Conservation (phyloP, 306 rosid genomes). For the Cyamopsis tetragonoloba region DNA sequence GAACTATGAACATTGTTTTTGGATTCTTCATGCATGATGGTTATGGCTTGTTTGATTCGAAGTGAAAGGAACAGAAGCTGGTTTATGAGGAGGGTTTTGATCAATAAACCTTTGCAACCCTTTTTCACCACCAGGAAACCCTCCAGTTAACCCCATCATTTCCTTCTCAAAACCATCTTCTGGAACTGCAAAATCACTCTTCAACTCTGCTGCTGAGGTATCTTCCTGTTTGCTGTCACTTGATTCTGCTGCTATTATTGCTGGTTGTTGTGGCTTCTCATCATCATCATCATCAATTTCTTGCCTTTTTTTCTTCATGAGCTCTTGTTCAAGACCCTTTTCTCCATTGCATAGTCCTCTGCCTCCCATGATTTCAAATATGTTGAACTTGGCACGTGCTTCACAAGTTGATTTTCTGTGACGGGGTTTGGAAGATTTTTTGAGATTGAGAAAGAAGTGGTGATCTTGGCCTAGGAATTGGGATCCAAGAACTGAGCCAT, state of each 20-base stretch:
- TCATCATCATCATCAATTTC: slow-evolving; percentile 32
- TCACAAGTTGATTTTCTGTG: slow-evolving; percentile 22
- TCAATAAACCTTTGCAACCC: slow-evolving; percentile 68
- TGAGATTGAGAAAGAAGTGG: slow-evolving; percentile 26
- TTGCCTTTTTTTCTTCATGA: slow-evolving; percentile 37
- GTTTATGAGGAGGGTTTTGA: slow-evolving; percentile 68
- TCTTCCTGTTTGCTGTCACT: slow-evolving; percentile 23
- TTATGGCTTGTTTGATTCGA: slow-evolving; percentile 37
- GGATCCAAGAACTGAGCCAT: slow-evolving; percentile 45
- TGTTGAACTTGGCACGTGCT: slow-evolving; percentile 59
- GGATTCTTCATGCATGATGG: slow-evolving; percentile 23
- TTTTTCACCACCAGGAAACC: slow-evolving; percentile 93
- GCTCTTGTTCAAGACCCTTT: slow-evolving; percentile 59
- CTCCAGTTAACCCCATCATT: slow-evolving; percentile 90
- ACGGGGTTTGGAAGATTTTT: slow-evolving; percentile 18
- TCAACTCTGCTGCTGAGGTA: background rate
- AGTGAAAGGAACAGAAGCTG: background rate
- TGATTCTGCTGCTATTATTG: background rate
- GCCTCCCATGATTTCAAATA: slow-evolving; percentile 69
- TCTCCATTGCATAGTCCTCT: slow-evolving; percentile 90
- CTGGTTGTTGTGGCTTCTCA: background rate
- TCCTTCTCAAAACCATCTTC: slow-evolving; percentile 83
- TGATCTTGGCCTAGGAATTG: slow-evolving; percentile 52
- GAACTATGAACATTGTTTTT: slow-evolving; percentile 1
- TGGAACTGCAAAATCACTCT: slow-evolving; percentile 19